These are phyloP conservation scores for Saururus chinensis DNA, from an alignment of 164 flowering plant genomes.

Conservation along the genomic window DNA sequence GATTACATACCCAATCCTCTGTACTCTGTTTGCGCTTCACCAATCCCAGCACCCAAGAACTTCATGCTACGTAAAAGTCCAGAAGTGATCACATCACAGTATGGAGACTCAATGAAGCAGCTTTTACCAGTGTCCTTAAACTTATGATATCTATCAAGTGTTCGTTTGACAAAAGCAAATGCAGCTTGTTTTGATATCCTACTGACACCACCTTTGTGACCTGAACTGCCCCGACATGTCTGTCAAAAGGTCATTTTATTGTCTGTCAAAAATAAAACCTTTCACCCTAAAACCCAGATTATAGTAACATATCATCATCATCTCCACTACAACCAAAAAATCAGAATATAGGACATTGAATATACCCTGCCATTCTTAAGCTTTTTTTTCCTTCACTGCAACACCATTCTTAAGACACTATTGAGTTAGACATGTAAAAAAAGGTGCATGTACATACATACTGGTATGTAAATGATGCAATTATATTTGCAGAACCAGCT, in stretches of 20 bases:
- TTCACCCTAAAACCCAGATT: too few species aligned
- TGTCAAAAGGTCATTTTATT: constrained; percentile 13
- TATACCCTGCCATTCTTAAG: too few species aligned
- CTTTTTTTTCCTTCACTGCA: too few species aligned
- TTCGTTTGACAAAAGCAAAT: constrained; percentile 55
- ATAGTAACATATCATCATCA: too few species aligned
- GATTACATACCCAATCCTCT: constrained; percentile 32
- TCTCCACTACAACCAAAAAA: too few species aligned
- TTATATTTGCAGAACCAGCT: too few species aligned
- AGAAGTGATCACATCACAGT: constrained; percentile 39
- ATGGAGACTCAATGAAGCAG: constrained; percentile 49
- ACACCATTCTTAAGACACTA: too few species aligned
- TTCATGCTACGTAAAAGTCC: constrained; percentile 24
- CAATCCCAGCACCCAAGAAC: constrained; percentile 21
- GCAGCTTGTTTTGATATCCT: constrained; percentile 64
- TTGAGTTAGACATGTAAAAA: too few species aligned
- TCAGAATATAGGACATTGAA: too few species aligned
- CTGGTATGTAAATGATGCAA: too few species aligned
- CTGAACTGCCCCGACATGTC: constrained; percentile 47
- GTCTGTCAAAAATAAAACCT: not conserved
- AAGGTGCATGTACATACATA: too few species aligned
- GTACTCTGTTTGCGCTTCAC: constrained; percentile 25
- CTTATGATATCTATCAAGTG: constrained; percentile 45
- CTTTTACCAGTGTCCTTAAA: constrained; percentile 52
- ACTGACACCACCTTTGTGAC: constrained; percentile 23